phyloP scores from a whole-genome alignment of 2,329 filamentous ascomycete genomes.

The Ophiostoma ulmi region DNA sequence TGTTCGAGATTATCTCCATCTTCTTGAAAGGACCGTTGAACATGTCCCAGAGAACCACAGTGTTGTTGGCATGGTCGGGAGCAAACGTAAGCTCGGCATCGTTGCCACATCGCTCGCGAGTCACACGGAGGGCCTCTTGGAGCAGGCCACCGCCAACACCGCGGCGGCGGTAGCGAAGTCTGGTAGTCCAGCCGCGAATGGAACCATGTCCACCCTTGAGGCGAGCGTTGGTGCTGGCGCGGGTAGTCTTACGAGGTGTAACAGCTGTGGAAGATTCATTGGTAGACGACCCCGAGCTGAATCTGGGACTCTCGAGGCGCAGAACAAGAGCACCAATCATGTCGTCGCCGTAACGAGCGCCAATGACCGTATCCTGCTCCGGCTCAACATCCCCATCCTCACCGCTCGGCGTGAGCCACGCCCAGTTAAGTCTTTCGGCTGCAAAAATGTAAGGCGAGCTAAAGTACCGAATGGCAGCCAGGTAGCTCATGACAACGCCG shows the following conservation, averaged over 20 bases:
- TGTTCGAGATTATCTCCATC: conserved; percentile 54
- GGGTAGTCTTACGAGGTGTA: conserved; percentile 19
- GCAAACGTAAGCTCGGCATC: conserved; percentile 68
- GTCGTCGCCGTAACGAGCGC: conserved; percentile 61
- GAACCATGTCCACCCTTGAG: conserved; percentile 59
- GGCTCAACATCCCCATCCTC: conserved; percentile 31
- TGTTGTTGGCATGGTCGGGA: conserved; percentile 69
- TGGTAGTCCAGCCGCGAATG: conserved; percentile 79
- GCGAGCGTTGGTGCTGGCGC: conserved; percentile 28
- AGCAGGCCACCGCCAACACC: conserved; percentile 70
- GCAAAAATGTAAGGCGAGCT: conserved; percentile 58
- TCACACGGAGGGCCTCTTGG: conserved; percentile 64
- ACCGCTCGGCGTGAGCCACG: conserved; percentile 48
- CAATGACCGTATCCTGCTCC: conserved; percentile 55
- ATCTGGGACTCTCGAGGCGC: conserved; percentile 49
- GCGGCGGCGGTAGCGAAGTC: conserved; percentile 60
- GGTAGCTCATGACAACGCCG: conserved; percentile 57
- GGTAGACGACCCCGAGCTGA: background rate
- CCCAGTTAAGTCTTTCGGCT: conserved; percentile 57
- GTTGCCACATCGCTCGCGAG: conserved; percentile 62
- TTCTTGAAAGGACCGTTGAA: conserved; percentile 59
- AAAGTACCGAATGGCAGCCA: conserved; percentile 56
- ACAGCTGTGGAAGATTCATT: conserved; percentile 4
- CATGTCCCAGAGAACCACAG: conserved; percentile 54
- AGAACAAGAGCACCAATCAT: conserved; percentile 68